A percentile compares a stretch with the other conserved stretches of the same genome.
Conservation (phyloP, 1,139 yeast species). For the Diutina rugosa region DNA sequence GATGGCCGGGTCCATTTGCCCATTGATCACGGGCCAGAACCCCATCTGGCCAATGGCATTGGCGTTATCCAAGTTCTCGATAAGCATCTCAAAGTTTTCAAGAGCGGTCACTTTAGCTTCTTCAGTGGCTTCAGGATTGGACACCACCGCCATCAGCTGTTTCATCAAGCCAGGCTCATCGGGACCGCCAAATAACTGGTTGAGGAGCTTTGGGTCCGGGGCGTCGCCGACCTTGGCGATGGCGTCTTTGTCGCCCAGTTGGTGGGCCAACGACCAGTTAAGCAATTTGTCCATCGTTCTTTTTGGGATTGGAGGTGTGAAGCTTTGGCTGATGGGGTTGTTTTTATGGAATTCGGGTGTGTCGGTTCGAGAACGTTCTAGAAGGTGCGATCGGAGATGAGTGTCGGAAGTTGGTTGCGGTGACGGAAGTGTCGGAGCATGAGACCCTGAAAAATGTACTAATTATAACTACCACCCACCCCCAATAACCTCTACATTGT, state of each 20-base stretch:
- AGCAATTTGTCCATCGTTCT: constrained; percentile 70
- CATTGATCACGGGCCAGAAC: constrained; percentile 63
- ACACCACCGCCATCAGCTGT: constrained; percentile 52
- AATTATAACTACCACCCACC: too few relatives aligned
- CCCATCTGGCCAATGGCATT: constrained; percentile 76
- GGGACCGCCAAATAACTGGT: constrained; percentile 70
- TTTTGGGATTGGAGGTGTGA: background rate
- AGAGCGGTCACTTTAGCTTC: constrained; percentile 66
- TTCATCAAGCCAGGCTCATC: constrained; percentile 84
- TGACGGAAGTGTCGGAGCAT: background rate
- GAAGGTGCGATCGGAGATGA: background rate
- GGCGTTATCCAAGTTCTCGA: constrained; percentile 91
- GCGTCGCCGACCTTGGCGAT: constrained; percentile 38
- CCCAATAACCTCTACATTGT: too few relatives aligned
- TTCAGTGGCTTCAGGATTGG: constrained; percentile 45
- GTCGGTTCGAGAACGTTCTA: background rate
- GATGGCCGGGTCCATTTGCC: constrained; percentile 29
- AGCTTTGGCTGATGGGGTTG: background rate
- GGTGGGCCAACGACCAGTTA: constrained; percentile 84
- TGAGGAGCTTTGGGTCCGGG: constrained; percentile 68
- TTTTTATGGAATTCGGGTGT: background rate
- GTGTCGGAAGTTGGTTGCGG: background rate
- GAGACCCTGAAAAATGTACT: too few relatives aligned
- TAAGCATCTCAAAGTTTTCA: constrained; percentile 87
- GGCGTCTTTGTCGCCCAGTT: constrained; percentile 56